Evolutionary conservation across 1,139 yeast species (phyloP).

Genomic region (Scheffersomyces lignicola): DNA sequence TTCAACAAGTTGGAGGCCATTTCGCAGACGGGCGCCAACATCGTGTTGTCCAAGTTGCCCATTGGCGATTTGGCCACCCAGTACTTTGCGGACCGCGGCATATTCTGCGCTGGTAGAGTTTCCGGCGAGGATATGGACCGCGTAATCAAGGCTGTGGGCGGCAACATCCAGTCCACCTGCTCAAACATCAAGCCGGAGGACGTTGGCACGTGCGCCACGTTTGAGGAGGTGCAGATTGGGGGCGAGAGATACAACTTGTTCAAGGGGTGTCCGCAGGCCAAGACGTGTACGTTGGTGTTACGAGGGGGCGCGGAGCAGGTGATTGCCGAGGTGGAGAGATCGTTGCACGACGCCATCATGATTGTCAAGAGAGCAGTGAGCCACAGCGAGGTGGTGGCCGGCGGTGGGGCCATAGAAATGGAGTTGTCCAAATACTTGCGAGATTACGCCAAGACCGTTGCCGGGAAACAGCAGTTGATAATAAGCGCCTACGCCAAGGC

Average conservation of each 20-base stretch:
- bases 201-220: conserved; percentile 80
- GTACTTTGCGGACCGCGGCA: conserved; percentile 92
- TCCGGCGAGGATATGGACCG: conserved; percentile 86
- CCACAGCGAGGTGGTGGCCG: conserved; percentile 87
- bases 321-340: conserved; percentile 96
- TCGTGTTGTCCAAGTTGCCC: conserved; percentile 90
- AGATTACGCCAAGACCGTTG: conserved; percentile 81
- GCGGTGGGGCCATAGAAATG: conserved; percentile 99
- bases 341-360: conserved; percentile 97
- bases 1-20: conserved; percentile 82
- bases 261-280: conserved; percentile 88
- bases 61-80: conserved; percentile 99
- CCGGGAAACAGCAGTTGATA: conserved; percentile 93
- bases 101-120: conserved; percentile 98
- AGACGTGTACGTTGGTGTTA: conserved; percentile 87
- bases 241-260: conserved; percentile 91
- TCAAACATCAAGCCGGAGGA: conserved; percentile 68
- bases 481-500: conserved; percentile 93
- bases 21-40: conserved; percentile 83
- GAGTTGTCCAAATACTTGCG: conserved; percentile 87
- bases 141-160: conserved; percentile 93
- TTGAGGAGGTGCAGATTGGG: conserved; percentile 95
- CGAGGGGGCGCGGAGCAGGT: conserved; percentile 99
- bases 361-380: conserved; percentile 93
- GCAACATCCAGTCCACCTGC: conserved; percentile 83